These are phyloP conservation scores for Diaporthe velutina DNA, from an alignment of 2,329 filamentous ascomycete species.

Conservation along the genomic window DNA sequence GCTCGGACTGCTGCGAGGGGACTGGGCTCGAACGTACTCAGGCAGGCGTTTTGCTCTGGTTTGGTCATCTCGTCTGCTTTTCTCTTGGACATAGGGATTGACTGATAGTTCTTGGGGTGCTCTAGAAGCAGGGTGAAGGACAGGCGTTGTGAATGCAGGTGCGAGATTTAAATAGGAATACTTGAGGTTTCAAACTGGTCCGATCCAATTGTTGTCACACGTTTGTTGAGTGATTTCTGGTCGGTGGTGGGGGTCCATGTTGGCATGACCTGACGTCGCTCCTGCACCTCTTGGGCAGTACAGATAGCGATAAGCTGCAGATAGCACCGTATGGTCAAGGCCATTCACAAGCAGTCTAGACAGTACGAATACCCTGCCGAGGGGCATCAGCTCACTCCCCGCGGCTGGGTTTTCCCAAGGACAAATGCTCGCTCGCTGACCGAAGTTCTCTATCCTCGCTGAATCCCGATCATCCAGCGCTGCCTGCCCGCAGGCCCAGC, in stretches of 20 bases:
- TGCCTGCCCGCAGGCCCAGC: background rate
- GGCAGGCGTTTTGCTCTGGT: conserved; percentile 71
- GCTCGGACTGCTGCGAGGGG: conserved; percentile 41
- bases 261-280: conserved; percentile 33
- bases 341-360: background rate
- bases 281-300: conserved; percentile 16
- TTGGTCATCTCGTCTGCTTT: conserved; percentile 59
- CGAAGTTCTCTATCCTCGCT: conserved; percentile 8
- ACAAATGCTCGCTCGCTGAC: conserved; percentile 31
- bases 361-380: conserved; percentile 7
- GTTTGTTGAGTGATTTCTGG: conserved; percentile 40
- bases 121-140: background rate
- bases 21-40: conserved; percentile 64
- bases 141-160: background rate
- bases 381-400: conserved; percentile 37
- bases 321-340: conserved; percentile 4
- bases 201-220: conserved; percentile 30
- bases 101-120: background rate
- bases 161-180: conserved; percentile 37
- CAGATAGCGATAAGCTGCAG: conserved; percentile 5
- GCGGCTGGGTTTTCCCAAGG: conserved; percentile 23
- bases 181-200: conserved; percentile 26
- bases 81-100: conserved; percentile 38
- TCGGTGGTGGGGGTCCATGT: conserved; percentile 37
- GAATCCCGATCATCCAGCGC: conserved; percentile 12